These are phyloP conservation scores for Phytophthora chlamydospora DNA, from an alignment of 352 stramenopile species.

Conservation along the genomic window DNA sequence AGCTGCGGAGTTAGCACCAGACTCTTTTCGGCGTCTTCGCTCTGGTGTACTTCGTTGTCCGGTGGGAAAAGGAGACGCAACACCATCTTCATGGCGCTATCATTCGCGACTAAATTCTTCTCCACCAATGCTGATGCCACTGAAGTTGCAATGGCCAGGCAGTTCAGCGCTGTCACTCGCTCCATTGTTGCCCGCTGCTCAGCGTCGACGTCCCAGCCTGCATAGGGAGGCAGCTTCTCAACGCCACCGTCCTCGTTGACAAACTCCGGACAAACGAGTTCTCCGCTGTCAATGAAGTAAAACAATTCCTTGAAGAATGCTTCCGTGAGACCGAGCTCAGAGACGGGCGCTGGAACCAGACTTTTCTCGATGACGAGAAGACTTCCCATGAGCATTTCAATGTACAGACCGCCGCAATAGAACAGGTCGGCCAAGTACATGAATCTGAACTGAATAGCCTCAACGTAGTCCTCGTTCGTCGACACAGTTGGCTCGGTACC, in stretches of 20 bases:
- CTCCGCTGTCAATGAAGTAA: conserved; percentile 76
- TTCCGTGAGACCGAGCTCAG: conserved; percentile 63
- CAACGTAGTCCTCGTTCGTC: conserved; percentile 50
- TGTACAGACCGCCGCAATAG: conserved; percentile 71
- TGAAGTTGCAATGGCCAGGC: conserved; percentile 60
- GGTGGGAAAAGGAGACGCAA: conserved; percentile 76
- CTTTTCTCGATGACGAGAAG: conserved; percentile 72
- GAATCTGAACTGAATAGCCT: conserved; percentile 73
- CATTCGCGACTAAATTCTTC: conserved; percentile 55
- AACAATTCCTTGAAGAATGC: conserved; percentile 81
- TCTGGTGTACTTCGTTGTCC: conserved; percentile 80
- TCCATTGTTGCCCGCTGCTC: conserved; percentile 54
- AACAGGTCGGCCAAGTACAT: conserved; percentile 69
- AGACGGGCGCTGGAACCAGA: conserved; percentile 37
- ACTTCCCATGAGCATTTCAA: conserved; percentile 76
- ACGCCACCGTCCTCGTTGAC: conserved; percentile 34
- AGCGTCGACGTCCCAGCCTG: conserved; percentile 61
- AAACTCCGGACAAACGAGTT: conserved; percentile 46
- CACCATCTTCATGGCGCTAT: conserved; percentile 74
- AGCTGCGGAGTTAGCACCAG: conserved; percentile 62
- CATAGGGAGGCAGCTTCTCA: conserved; percentile 51
- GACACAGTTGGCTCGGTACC: conserved; percentile 38
- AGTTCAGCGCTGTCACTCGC: conserved; percentile 70
- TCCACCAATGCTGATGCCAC: conserved; percentile 68
- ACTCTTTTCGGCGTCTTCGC: conserved; percentile 51